Percentiles rank a stretch among this genome's conserved stretches.
These are phyloP conservation scores for Sclerotiophoma versabilis DNA, from an alignment of 2,329 filamentous ascomycete species.

Conservation along the genomic window DNA sequence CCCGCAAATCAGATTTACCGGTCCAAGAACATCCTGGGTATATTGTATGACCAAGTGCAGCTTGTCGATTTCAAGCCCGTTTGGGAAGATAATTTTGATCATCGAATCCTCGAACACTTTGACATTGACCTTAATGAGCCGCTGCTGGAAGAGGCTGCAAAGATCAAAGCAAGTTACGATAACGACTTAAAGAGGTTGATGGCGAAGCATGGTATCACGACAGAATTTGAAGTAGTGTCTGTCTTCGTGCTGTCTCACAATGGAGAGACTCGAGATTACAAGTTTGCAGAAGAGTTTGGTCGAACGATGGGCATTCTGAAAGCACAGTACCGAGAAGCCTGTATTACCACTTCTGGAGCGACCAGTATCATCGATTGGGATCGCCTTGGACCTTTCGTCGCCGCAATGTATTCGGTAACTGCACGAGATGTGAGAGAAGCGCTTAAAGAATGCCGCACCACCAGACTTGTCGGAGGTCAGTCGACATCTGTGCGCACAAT, in stretches of 20 bases:
- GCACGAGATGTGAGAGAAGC: constrained; percentile 71
- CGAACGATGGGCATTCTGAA: constrained; percentile 71
- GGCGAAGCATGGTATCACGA: constrained; percentile 81
- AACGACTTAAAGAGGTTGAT: constrained; percentile 77
- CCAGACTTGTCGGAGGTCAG: constrained; percentile 49
- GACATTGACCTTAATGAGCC: constrained; percentile 63
- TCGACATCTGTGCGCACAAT: constrained; percentile 48
- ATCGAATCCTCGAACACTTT: constrained; percentile 72
- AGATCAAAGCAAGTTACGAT: constrained; percentile 81
- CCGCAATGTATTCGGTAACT: constrained; percentile 88
- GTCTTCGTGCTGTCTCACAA: constrained; percentile 82
- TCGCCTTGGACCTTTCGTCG: constrained; percentile 73
- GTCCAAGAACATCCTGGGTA: constrained; percentile 76
- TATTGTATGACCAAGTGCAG: constrained; percentile 80
- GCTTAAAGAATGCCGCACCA: constrained; percentile 58
- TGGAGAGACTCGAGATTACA: constrained; percentile 77
- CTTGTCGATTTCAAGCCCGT: constrained; percentile 73
- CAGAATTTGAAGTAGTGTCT: constrained; percentile 92
- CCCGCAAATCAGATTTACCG: constrained; percentile 62
- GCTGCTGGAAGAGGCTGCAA: constrained; percentile 64
- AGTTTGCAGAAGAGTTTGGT: constrained; percentile 83
- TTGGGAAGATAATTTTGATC: constrained; percentile 78
- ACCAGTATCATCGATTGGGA: constrained; percentile 43
- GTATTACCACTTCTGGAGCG: constrained; percentile 68
- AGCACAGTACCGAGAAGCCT: constrained; percentile 71